Base-by-base conservation (phyloP, 2,329 filamentous ascomycete genomes). In the Neonectria ditissima region DNA sequence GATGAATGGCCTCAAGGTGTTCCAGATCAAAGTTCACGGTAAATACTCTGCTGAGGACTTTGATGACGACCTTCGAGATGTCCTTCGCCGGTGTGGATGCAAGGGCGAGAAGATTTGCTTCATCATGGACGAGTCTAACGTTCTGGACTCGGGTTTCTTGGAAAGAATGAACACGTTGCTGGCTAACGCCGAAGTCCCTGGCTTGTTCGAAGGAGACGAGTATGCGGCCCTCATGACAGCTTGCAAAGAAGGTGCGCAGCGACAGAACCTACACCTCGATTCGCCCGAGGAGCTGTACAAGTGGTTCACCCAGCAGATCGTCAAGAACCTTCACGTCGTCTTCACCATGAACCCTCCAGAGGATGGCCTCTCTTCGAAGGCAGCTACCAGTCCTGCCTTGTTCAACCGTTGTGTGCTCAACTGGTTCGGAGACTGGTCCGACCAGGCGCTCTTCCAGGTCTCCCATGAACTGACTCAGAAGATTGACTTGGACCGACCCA, bases 381-480 rank as follows among this genome's bases (percentile, higher is more conserved):
- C 96, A 60, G 97, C 96, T 28, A 99, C 97, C 3, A 97, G 94
- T 86, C 96, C 96, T 64, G 96, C 96, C 43, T 82, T 99, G 75
- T 99, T 99, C 91, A 99, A 99, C 83, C 91, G 96, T 86, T 99
- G 96, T 77, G 96, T 99, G 52, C 90, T 99, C 72, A 99, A 99
- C 81, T 99, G 96, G 96, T 97, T 99, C 78, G 96, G 96, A 69
- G 96, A 99, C 81, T 99, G 96, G 96, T 99, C 96, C 55, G 96
- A 99, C 78, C 96, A 99, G 81, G 97, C 96, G 39, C 87, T 99
- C 20, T 99, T 97, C 89, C 97, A 99, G 80, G 97, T 99, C 67
- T 94, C 92, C 24, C 94, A 92, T 67, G 96, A 99, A 79, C 88
- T 99, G 62, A 99, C 97, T 1, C 92, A 97, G 69, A 95, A 93